Evolutionary conservation across 352 stramenopile genomes (phyloP).

Genomic region (Phytophthora melonis): DNA sequence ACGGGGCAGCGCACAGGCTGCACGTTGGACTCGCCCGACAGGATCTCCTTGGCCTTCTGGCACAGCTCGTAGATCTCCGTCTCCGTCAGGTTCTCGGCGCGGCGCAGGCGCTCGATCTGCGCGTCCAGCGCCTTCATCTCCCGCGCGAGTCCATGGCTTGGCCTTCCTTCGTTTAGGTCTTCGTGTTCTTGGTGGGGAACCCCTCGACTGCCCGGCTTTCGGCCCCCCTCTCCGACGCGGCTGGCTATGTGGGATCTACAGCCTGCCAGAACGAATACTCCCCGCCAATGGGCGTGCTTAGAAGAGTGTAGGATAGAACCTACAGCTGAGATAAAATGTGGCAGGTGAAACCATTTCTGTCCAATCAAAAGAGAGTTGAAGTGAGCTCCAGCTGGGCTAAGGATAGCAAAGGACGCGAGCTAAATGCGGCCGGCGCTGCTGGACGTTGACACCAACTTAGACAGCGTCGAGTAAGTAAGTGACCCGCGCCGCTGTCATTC

Average conservation of each 20-base stretch:
- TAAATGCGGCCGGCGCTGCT: background rate
- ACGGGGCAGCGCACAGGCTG: constrained; percentile 91
- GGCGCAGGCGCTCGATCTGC: constrained; percentile 85
- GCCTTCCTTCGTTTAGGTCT: background rate
- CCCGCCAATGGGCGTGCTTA: background rate
- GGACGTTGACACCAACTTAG: background rate
- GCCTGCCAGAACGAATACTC: constrained; percentile 9
- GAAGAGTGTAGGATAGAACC: background rate
- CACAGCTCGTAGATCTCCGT: constrained; percentile 91
- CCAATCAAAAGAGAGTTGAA: background rate
- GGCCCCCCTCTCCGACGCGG: background rate
- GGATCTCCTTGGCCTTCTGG: constrained; percentile 91
- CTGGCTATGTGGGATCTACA: background rate
- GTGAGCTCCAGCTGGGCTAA: background rate
- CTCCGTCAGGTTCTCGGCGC: constrained; percentile 90
- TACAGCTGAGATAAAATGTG: background rate
- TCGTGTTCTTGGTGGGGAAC: constrained; percentile 18
- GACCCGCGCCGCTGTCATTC: constrained; percentile 1
- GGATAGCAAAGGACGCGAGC: background rate
- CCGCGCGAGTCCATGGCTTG: constrained; percentile 52
- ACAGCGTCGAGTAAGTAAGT: background rate
- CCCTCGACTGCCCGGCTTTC: constrained; percentile 7
- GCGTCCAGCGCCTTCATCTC: constrained; percentile 90
- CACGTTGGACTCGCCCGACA: constrained; percentile 90
- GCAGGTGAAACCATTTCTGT: background rate